These are phyloP conservation scores for Adenanthera pavonina DNA, from an alignment of 306 rosid genomes.

Conservation along the genomic window DNA sequence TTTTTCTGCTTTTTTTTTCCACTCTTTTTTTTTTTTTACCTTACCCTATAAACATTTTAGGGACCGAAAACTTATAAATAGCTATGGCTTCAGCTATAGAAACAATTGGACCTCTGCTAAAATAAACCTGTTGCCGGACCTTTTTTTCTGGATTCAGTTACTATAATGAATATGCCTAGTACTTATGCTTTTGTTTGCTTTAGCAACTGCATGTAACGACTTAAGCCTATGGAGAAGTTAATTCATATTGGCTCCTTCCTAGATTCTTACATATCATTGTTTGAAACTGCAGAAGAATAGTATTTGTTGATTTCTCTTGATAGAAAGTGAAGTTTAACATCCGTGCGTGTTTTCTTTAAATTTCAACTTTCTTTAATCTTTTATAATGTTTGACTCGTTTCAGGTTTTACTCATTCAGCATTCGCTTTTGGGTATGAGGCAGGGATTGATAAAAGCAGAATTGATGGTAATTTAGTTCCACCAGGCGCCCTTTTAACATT, in stretches of 20 bases:
- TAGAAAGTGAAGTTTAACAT: background rate
- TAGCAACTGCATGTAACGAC: background rate
- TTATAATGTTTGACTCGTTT: conserved; percentile 26
- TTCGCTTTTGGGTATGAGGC: conserved; percentile 74
- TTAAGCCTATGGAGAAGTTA: background rate
- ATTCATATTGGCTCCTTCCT: background rate
- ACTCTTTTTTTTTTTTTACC: background rate
- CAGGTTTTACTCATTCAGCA: conserved; percentile 76
- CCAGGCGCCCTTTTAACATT: conserved; percentile 73
- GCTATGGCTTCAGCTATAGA: background rate
- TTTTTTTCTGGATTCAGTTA: background rate
- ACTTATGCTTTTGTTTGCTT: background rate
- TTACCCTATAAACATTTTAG: background rate
- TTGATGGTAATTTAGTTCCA: conserved; percentile 63
- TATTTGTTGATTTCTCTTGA: background rate
- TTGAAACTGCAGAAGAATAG: no score
- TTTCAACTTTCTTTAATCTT: background rate
- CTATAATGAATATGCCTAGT: background rate
- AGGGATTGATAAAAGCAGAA: conserved; percentile 56
- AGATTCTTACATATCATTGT: background rate
- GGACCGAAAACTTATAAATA: background rate
- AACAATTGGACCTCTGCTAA: background rate
- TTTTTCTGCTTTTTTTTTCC: background rate
- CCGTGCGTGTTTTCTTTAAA: background rate
- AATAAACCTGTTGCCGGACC: background rate